A percentile compares a stretch with the other conserved stretches of the same genome.
phyloP scores from a whole-genome alignment of 2,329 filamentous ascomycete genomes.

The Colletotrichum sp. region DNA sequence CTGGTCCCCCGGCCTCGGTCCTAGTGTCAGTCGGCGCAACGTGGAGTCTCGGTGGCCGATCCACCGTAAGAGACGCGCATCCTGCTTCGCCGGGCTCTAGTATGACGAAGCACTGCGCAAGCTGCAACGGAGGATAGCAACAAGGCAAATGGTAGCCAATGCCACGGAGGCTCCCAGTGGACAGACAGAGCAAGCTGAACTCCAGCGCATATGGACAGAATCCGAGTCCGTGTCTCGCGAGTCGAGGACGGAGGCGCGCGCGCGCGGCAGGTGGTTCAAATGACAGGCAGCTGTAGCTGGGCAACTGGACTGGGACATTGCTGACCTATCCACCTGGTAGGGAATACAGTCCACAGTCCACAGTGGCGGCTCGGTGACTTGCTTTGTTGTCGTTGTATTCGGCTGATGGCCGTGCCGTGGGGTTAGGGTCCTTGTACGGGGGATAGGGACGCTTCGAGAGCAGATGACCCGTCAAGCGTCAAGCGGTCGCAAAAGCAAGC shows the following conservation, averaged over 20 bases:
- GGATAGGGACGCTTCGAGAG: conserved; percentile 26
- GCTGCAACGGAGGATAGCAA: background rate
- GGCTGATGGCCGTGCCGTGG: conserved; percentile 7
- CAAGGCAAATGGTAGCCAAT: background rate
- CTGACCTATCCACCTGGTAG: conserved; percentile 13
- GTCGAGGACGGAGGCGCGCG: background rate
- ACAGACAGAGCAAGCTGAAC: background rate
- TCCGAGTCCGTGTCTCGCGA: background rate
- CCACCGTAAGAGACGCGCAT: background rate
- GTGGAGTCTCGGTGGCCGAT: background rate
- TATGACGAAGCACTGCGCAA: conserved; percentile 2
- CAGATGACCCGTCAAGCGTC: conserved; percentile 9
- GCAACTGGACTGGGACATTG: background rate
- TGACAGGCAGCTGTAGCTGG: background rate
- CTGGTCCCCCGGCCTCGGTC: background rate
- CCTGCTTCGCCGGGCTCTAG: background rate
- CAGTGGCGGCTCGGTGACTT: conserved; percentile 7
- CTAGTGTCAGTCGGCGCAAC: conserved; percentile 3
- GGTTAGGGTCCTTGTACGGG: conserved; percentile 28
- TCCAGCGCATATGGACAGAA: background rate
- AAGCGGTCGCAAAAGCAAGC: conserved; percentile 4
- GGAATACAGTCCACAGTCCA: background rate
- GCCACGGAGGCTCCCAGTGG: background rate
- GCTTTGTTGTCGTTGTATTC: background rate
- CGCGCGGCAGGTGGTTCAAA: background rate